These are phyloP conservation scores for Fusarium drepaniforme DNA, from an alignment of 2,329 filamentous ascomycete genomes.

Conservation along the genomic window DNA sequence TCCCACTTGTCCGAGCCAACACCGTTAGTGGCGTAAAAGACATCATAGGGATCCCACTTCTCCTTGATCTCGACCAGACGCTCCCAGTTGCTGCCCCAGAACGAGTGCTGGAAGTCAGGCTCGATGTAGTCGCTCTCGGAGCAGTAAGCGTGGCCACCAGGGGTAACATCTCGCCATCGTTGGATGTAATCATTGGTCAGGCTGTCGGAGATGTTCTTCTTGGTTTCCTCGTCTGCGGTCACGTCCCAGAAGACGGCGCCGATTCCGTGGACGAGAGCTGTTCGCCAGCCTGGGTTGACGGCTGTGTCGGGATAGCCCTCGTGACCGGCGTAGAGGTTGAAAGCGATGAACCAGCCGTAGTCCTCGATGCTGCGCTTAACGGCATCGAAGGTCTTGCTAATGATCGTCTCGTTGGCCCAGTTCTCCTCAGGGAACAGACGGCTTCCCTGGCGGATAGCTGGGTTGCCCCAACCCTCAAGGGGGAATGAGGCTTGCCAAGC, in stretches of 20 bases:
- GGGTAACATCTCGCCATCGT: slow-evolving; percentile 42
- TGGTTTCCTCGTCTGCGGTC: slow-evolving; percentile 13
- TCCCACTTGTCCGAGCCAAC: slow-evolving; percentile 66
- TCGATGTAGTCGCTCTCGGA: slow-evolving; percentile 66
- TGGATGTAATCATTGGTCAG: slow-evolving; percentile 22
- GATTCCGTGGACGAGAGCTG: slow-evolving; percentile 24
- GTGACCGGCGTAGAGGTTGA: slow-evolving; percentile 25
- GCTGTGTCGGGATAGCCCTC: slow-evolving; percentile 22
- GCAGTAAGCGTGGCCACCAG: slow-evolving; percentile 59
- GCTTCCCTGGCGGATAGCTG: slow-evolving; percentile 40
- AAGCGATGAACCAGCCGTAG: slow-evolving; percentile 29
- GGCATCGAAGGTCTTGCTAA: slow-evolving; percentile 18
- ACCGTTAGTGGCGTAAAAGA: slow-evolving; percentile 62
- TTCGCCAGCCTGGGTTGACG: slow-evolving; percentile 32
- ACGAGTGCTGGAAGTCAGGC: slow-evolving; percentile 57
- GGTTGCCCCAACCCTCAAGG: slow-evolving; percentile 42
- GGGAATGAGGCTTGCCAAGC: slow-evolving; percentile 43
- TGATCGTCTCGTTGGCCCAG: slow-evolving; percentile 25
- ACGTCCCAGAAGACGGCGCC: slow-evolving; percentile 23
- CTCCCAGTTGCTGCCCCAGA: slow-evolving; percentile 61
- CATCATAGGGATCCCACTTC: slow-evolving; percentile 57
- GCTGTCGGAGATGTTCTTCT: slow-evolving; percentile 20
- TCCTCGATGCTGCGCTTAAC: slow-evolving; percentile 28
- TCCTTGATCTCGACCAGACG: slow-evolving; percentile 59
- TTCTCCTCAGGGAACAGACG: slow-evolving; percentile 25